These are phyloP conservation scores for Halophytophthora batemanensis DNA, from an alignment of 352 stramenopile species.

Conservation along the genomic window DNA sequence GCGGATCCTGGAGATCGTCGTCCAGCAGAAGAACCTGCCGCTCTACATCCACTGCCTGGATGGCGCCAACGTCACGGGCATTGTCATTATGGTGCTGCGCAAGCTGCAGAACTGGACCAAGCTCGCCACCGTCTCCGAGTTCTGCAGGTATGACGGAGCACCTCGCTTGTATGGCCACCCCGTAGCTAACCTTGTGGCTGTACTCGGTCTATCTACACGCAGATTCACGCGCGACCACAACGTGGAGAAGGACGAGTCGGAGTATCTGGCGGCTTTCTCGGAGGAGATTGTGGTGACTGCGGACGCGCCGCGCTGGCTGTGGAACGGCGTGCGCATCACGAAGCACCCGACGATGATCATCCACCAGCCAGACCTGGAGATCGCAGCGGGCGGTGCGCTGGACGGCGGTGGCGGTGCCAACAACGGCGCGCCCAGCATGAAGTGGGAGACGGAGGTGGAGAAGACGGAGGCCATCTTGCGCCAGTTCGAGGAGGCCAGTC, in stretches of 20 bases:
- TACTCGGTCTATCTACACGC: neutral
- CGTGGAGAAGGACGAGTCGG: slow-evolving; percentile 86
- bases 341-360: slow-evolving; percentile 89
- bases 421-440: slow-evolving; percentile 37
- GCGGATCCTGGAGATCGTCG: slow-evolving; percentile 76
- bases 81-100: slow-evolving; percentile 85
- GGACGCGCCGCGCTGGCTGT: slow-evolving; percentile 78
- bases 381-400: slow-evolving; percentile 24
- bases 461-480: slow-evolving; percentile 81
- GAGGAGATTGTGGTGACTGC: slow-evolving; percentile 80
- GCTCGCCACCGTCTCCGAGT: slow-evolving; percentile 76
- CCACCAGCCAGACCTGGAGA: slow-evolving; percentile 68
- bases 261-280: slow-evolving; percentile 78
- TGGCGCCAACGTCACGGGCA: slow-evolving; percentile 82
- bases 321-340: slow-evolving; percentile 76
- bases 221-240: slow-evolving; percentile 83
- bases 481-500: slow-evolving; percentile 76
- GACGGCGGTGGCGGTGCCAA: slow-evolving; percentile 35
- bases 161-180: no score
- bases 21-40: slow-evolving; percentile 74
- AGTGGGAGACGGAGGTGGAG: slow-evolving; percentile 79
- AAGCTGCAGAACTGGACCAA: slow-evolving; percentile 90
- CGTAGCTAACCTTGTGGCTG: neutral
- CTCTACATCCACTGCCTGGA: slow-evolving; percentile 89
- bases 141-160: slow-evolving; percentile 47